Evolutionary conservation across 192 early-diverging fungal genomes (phyloP).

Genomic region (Phycomyces nitens): DNA sequence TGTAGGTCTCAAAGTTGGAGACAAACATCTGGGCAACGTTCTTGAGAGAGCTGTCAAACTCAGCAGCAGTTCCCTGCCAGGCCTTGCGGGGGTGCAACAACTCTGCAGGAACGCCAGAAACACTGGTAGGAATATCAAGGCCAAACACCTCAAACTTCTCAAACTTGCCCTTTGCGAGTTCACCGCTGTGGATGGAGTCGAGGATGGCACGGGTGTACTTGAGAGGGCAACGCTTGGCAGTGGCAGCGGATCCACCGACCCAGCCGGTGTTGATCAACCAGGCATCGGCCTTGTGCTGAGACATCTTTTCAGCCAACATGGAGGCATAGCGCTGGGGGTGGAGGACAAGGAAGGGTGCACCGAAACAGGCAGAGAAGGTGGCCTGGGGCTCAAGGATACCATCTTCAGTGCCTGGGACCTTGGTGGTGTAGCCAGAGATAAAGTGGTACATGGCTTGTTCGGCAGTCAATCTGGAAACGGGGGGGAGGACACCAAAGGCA

Average conservation of each 20-base stretch:
- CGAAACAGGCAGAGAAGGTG: slow-evolving; percentile 90
- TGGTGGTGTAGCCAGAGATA: slow-evolving; percentile 95
- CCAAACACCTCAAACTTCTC: slow-evolving; percentile 85
- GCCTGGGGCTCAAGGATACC: slow-evolving; percentile 89
- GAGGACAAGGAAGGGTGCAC: slow-evolving; percentile 93
- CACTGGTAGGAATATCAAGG: slow-evolving; percentile 77
- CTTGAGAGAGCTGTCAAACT: slow-evolving; percentile 60
- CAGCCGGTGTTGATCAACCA: slow-evolving; percentile 97
- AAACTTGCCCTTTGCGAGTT: slow-evolving; percentile 80
- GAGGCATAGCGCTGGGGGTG: slow-evolving; percentile 93
- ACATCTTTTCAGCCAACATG: slow-evolving; percentile 95
- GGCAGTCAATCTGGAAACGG: slow-evolving; percentile 80
- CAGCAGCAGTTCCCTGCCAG: slow-evolving; percentile 75
- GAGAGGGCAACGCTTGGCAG: slow-evolving; percentile 84
- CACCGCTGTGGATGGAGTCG: slow-evolving; percentile 93
- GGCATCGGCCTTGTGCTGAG: slow-evolving; percentile 74
- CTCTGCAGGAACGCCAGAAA: slow-evolving; percentile 73
- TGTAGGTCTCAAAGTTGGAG: slow-evolving; percentile 85
- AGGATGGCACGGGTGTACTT: slow-evolving; percentile 98
- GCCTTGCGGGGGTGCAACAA: slow-evolving; percentile 83
- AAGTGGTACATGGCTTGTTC: slow-evolving; percentile 96
- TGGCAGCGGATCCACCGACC: slow-evolving; percentile 89
- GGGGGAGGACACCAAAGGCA: slow-evolving; percentile 93
- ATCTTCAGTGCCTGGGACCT: slow-evolving; percentile 97
- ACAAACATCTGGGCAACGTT: slow-evolving; percentile 84